Evolutionary conservation across 1,139 yeast genomes (phyloP).

Genomic region (Kodamaea suecica): DNA sequence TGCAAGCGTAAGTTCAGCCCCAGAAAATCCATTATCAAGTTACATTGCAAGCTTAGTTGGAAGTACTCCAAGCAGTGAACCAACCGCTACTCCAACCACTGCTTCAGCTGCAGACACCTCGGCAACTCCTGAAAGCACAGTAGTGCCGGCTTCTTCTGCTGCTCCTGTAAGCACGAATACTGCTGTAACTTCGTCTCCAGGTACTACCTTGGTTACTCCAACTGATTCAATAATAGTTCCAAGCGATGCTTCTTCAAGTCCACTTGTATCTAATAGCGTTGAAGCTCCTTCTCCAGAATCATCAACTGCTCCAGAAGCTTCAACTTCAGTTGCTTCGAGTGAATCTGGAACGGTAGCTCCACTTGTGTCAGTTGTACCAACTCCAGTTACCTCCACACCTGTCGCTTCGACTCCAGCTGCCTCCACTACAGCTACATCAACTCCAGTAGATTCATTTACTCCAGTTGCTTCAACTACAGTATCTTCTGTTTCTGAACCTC

Average conservation of each 20-base stretch:
- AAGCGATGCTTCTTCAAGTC: too few species aligned
- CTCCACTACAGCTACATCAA: not conserved
- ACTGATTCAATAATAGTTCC: slow-evolving; percentile 2
- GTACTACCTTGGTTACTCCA: slow-evolving; percentile 5
- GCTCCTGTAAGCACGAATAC: not conserved
- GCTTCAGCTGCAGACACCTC: slow-evolving; percentile 4
- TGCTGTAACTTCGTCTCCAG: not conserved
- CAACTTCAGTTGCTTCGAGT: too few species aligned
- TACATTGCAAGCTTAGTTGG: not conserved
- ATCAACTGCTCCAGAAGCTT: not conserved
- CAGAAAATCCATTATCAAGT: not conserved
- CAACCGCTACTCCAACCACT: slow-evolving; percentile 4
- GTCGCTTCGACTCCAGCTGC: not conserved
- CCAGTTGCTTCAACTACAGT: not conserved
- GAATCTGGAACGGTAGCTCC: too few species aligned
- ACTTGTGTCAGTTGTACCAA: not conserved
- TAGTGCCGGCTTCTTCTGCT: slow-evolving; percentile 4
- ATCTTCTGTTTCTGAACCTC: not conserved
- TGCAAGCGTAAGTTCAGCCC: not conserved
- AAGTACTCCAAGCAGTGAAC: not conserved
- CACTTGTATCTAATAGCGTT: not conserved
- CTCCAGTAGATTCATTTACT: not conserved
- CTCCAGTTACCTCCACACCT: not conserved
- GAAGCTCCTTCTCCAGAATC: too few species aligned
- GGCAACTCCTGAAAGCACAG: not conserved